Conservation (phyloP, 805 yeast genomes). For the Wickerhamiella allomyrinae region DNA sequence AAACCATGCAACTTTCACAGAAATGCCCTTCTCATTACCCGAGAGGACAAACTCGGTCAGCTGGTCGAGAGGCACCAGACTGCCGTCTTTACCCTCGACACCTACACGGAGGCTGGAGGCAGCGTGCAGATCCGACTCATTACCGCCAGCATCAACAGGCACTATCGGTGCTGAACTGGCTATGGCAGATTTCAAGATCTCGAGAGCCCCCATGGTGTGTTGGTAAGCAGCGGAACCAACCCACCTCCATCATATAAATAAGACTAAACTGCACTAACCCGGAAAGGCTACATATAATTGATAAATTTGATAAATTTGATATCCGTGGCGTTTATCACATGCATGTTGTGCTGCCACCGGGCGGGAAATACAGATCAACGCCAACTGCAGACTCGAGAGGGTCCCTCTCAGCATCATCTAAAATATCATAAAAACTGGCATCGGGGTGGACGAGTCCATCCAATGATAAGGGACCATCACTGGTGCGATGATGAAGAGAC, state of each 20-base stretch:
- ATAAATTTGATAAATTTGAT: background rate
- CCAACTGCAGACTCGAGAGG: background rate
- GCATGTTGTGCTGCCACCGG: background rate
- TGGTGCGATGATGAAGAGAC: no score
- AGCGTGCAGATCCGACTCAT: background rate
- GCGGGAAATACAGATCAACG: background rate
- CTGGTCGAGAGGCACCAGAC: background rate
- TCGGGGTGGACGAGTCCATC: background rate
- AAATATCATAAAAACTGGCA: background rate
- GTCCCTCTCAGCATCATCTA: background rate
- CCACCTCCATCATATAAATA: no score
- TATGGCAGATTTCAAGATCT: background rate
- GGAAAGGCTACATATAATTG: no score
- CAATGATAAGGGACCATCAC: no score
- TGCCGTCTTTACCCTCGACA: background rate
- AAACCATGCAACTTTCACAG: constrained; percentile 48
- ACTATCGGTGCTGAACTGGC: background rate
- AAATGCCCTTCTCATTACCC: background rate
- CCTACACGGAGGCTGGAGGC: background rate
- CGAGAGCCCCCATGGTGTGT: background rate
- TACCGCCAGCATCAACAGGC: background rate
- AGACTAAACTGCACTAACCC: no score
- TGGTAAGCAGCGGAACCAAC: background rate
- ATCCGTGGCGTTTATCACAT: background rate
- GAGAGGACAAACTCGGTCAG: background rate